Evolutionary conservation across 768 basidiomycete species (phyloP), one percentile per base, ranked within the genome.

Genomic region (Podaxis sp.): DNA sequence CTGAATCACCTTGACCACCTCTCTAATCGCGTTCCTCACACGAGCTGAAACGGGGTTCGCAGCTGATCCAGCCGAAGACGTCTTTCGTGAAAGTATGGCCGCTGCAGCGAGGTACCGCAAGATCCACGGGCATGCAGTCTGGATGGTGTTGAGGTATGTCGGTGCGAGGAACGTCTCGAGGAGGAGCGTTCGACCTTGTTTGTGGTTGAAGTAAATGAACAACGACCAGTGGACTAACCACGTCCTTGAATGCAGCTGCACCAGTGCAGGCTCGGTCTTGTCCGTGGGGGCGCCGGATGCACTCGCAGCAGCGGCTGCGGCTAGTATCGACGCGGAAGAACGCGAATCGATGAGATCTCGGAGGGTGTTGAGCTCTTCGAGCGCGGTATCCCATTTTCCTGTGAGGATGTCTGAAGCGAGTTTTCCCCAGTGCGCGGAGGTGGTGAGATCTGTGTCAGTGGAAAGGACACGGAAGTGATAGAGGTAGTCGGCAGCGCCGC

Each of bases 391-490:
- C 95, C 95, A 98, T 68, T 90, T 87, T 49, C 96, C 97, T 2
- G 89, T 89, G 56, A 99, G 87, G 73, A 98, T 96, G 74, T 99
- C 95, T 33, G 91, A 95, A 40, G 95, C 93, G 66, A 99, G 92
- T 76, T 98, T 99, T 11, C 97, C 97, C 97, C 96, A 99, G 77
- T 96, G 93, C 2, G 96, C 94, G 4, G 97, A 99, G 40, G 93
- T 90, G 77, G 93, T 95, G 72, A 96, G 90, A 57, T 96, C 92
- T 62, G 84, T 82, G 73, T 96, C 93, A 61, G 95, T 97, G 53
- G 96, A 96, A 64, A 99, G 88, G 24, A 99, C 90, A 61, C 96
- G 93, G 84, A 99, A 99, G 73, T 99, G 96, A 82, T 99, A 98
- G 61, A 99, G 83, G 79, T 97, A 99, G 76, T 98, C 95, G 53